phyloP scores from a whole-genome alignment of 352 stramenopile species.

The Phytophthora megakarya region DNA sequence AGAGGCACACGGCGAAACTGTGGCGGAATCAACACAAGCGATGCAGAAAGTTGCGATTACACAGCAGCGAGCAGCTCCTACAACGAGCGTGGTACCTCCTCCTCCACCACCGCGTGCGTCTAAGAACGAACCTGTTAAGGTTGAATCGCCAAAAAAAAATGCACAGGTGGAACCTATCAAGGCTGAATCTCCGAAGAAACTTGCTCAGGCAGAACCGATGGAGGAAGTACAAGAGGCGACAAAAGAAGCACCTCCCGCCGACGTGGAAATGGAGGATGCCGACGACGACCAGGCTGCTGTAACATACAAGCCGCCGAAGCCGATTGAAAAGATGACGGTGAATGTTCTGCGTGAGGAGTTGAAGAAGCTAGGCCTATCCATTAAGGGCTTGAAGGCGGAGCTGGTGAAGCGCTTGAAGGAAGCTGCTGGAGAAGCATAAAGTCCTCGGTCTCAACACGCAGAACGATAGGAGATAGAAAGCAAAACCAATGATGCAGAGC shows the following conservation, averaged over 20 bases:
- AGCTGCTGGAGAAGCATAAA: constrained; percentile 49
- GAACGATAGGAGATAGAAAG: constrained; percentile 40
- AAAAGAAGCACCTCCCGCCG: constrained; percentile 24
- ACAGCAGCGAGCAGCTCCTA: constrained; percentile 24
- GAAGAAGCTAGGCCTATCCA: constrained; percentile 76
- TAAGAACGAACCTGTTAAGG: constrained; percentile 21
- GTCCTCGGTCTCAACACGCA: constrained; percentile 7
- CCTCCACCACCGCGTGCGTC: constrained; percentile 36
- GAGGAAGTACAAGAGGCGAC: constrained; percentile 26
- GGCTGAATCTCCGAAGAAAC: constrained; percentile 30
- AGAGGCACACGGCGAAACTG: constrained; percentile 52
- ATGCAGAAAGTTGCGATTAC: constrained; percentile 50
- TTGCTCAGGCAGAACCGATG: constrained; percentile 21
- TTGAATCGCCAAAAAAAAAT: constrained; percentile 27
- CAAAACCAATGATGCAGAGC: constrained; percentile 15
- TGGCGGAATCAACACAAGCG: constrained; percentile 45
- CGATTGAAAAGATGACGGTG: constrained; percentile 82
- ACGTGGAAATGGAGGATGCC: constrained; percentile 68
- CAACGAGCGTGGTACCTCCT: constrained; percentile 27
- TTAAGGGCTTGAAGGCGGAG: constrained; percentile 85
- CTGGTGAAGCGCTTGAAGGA: constrained; percentile 83
- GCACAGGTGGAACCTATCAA: constrained; percentile 28
- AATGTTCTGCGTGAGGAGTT: constrained; percentile 68
- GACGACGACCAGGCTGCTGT: constrained; percentile 34
- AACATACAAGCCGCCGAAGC: constrained; percentile 69